Percentiles rank a stretch among this genome's conserved stretches.
These are phyloP conservation scores for Microsporum audouinii DNA, from an alignment of 2,329 filamentous ascomycete species.

Conservation along the genomic window DNA sequence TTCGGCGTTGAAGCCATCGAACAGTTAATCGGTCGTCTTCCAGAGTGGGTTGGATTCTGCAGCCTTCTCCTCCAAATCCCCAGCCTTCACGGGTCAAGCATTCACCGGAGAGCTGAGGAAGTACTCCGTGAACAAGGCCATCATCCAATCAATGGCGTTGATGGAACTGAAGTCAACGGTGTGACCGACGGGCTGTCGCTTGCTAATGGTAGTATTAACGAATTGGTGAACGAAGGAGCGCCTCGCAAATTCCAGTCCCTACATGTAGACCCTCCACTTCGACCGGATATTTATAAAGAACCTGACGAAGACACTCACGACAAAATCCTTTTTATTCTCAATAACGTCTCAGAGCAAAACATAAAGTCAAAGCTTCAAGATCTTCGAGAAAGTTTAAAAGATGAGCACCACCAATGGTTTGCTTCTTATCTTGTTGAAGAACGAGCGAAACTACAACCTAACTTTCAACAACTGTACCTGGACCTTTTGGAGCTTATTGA, in stretches of 20 bases:
- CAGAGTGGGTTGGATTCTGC: constrained; percentile 94
- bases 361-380: constrained; percentile 74
- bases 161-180: constrained; percentile 29
- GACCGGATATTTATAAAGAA: constrained; percentile 59
- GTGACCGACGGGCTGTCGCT: constrained; percentile 39
- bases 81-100: constrained; percentile 71
- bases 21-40: constrained; percentile 69
- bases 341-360: constrained; percentile 89
- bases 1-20: constrained; percentile 92
- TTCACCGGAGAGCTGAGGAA: constrained; percentile 70
- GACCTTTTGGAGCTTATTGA: constrained; percentile 76
- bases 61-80: constrained; percentile 71
- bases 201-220: constrained; percentile 61
- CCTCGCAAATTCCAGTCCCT: constrained; percentile 67
- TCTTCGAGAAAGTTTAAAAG: constrained; percentile 64
- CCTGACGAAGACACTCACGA: constrained; percentile 78
- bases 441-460: constrained; percentile 91
- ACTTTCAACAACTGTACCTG: constrained; percentile 88
- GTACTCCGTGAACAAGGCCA: constrained; percentile 58
- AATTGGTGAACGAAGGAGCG: constrained; percentile 49
- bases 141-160: constrained; percentile 46
- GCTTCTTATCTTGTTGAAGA: constrained; percentile 90
- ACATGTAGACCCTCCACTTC: constrained; percentile 58
- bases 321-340: constrained; percentile 88
- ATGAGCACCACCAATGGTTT: constrained; percentile 89